phyloP scores from a whole-genome alignment of 2,329 filamentous ascomycete genomes.

The Daldinia eschscholtzii region DNA sequence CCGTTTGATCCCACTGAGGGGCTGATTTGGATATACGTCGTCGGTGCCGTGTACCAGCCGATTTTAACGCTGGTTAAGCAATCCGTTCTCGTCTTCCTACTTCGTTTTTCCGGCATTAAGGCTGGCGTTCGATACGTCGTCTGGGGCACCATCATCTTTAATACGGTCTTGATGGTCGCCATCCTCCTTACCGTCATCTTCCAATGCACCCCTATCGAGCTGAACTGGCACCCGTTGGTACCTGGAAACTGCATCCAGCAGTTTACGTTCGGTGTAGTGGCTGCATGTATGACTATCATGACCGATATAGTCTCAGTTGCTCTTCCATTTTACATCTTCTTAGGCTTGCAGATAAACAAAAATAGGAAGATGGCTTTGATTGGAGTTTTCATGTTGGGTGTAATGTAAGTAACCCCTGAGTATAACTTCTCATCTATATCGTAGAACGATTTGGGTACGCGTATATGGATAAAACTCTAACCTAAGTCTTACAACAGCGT shows the following conservation, averaged over 20 bases:
- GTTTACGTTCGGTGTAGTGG: constrained; percentile 36
- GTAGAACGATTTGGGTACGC: background rate
- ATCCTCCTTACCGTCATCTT: constrained; percentile 57
- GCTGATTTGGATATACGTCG: constrained; percentile 54
- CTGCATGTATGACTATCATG: constrained; percentile 54
- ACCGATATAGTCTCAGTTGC: constrained; percentile 57
- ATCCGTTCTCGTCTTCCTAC: constrained; percentile 54
- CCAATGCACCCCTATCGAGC: constrained; percentile 55
- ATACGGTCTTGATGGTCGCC: constrained; percentile 45
- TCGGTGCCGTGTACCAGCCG: constrained; percentile 59
- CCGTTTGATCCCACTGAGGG: constrained; percentile 42
- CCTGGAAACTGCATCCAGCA: constrained; percentile 51
- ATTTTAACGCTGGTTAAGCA: constrained; percentile 60
- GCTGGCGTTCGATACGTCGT: background rate
- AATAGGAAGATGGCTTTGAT: constrained; percentile 56
- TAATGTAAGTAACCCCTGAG: constrained; percentile 32
- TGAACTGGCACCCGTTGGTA: constrained; percentile 51
- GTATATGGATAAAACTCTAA: constrained; percentile 18
- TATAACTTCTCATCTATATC: background rate
- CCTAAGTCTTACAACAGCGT: constrained; percentile 35
- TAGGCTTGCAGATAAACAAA: constrained; percentile 55
- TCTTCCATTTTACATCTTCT: constrained; percentile 59
- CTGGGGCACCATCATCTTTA: background rate
- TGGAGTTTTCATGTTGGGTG: constrained; percentile 56
- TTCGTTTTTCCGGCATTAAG: background rate